Base-by-base conservation (phyloP, 306 rosid genomes). In the Begonia peltatifolia region DNA sequence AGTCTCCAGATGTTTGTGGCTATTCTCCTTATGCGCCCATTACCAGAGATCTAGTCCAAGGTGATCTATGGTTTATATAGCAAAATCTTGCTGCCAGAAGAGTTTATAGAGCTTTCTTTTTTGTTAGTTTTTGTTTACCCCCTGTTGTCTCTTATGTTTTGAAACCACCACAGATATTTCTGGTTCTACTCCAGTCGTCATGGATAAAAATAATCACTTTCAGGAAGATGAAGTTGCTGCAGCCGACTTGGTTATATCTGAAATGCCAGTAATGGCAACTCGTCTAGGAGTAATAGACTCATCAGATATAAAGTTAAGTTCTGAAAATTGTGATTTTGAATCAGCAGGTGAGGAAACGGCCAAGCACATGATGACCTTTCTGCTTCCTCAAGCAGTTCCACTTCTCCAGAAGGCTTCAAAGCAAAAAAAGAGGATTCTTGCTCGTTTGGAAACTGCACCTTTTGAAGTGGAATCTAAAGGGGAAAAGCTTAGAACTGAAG, bases 301-400 rank as follows among this genome's bases (percentile, higher is more conserved):
- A 46, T 65, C 60, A 16, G 61, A 65, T 63, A 65, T 68, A 56
- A 76, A 72, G 50, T 62, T 30, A 9, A 59, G 72, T 71, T 66
- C 67, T 15, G 71, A 64, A 58, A 81, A 63, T 62, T 58, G 22
- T 62, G 71, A 68, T 53, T 70, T 62, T 68, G 87, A 73, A 64
- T 78, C 78, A 44, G 78, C 63, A 71, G 74, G 93, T 61, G 70
- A 73, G 55, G 89, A 82, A 53, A 75, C 72, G 61, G 81, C 81
- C 46, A 79, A 76, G 61, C 79, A 85, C 70, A 84, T 88, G 95
- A 88, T 88, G 87, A 60, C 74, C 47, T 61, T 79, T 74, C 72
- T 84, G 52, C 89, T 88, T 71, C 97, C 97, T 15, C 93, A 79
- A 72, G 93, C 88, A 66, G 62, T 88, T 76, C 95, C 97, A 55